Evolutionary conservation across 2,329 filamentous ascomycete genomes (phyloP), one percentile per base, ranked within the genome.

Genomic region (Ascocoryne sarcoides): DNA sequence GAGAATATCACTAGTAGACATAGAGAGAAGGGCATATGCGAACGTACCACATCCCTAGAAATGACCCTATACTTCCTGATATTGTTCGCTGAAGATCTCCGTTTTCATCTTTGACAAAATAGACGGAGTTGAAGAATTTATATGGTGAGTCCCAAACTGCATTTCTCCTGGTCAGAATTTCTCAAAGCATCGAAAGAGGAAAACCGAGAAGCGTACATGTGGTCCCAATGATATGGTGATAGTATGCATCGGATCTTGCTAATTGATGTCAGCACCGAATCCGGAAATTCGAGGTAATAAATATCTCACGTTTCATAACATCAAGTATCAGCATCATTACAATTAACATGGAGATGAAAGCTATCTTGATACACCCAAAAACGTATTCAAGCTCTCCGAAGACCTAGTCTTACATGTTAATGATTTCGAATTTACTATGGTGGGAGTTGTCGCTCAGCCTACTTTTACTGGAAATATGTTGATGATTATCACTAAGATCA

Each of bases 381-480:
- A 60, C 44, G 36, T 64, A 65, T 43, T 65, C 62, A 3, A 64
- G 53, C 34, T 64, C 59, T n/a, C 61, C 62, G 34, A 56, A 56
- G 10, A 53, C 49, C 49, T 52, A 15, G n/a, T 4, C 14, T 7
- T 5, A 15, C 12, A 30, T n/a, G 9, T 4, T 10, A 10, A 15
- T 30, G n/a, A 8, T 4, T 1, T 45, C 19, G 19, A 12, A 18
- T 36, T 26, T 9, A 33, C n/a, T 15, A 32, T 17, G 26, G 16
- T 33, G 34, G 14, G 23, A 33, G 12, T 3, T 32, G 5, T 5
- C 20, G 10, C 9, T 10, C 12, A 2, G 36, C 54, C 18, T 48
- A 63, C 62, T 41, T 54, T 60, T 10, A 63, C 62, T 7, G 62
- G 61, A 30, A 62, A 51, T 50, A 64, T 55, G 39, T 65, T 65